phyloP scores from a whole-genome alignment of 129 eudicot species.

The carrot (Daucus carota) region DH1_v3.0 NC_030383.2:3646501-3647000 shows the following conservation, averaged over 20 bases:
- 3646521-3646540: background rate
- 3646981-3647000: too few relatives aligned
- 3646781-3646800: conserved; percentile 9
- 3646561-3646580: too few relatives aligned
- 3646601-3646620: conserved; percentile 4
- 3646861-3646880: background rate
- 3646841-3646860: conserved; percentile 5
- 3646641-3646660: background rate
- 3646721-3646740: background rate
- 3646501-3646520: background rate
- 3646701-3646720: background rate
- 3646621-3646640: conserved; percentile 3
- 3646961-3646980: too few relatives aligned
- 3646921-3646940: too few relatives aligned
- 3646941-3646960: too few relatives aligned
- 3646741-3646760: conserved; percentile 17
- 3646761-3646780: background rate
- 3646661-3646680: conserved; percentile 22
- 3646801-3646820: background rate
- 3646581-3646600: background rate
- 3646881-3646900: too few relatives aligned
- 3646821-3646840: conserved; percentile 9
- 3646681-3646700: conserved; percentile 16
- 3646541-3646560: background rate
- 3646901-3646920: too few relatives aligned